Evolutionary conservation across 345 rosid genomes (phyloP), one percentile per base, ranked within the genome.

Genomic region (Salix viminalis): DNA sequence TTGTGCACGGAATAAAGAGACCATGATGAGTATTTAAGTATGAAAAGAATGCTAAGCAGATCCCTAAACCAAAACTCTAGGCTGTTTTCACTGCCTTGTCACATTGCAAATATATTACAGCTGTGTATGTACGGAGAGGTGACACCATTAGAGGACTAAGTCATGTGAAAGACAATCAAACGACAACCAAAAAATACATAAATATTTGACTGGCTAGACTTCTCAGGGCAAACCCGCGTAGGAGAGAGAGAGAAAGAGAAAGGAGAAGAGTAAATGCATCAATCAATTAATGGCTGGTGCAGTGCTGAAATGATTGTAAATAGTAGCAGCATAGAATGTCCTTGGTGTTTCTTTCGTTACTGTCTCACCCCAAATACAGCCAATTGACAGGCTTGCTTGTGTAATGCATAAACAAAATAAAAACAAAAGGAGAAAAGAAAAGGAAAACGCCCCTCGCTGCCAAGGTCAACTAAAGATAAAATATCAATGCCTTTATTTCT

Each of bases 281-380:
- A 48, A 71, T 74, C 70, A 72, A 24, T 24, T 24, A 24, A 78
- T 77, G 42, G 18, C 1, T 56, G 61, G 79, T 72, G 67, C 74
- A 65, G 73, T 75, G 24, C 16, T 68, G 80, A 84, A 71, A 83
- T 81, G 79, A 75, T 84, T 84, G 78, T 74, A 56, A 69, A 72
- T 69, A 73, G 73, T 65, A 73, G 73, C 74, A 69, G 71, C 37
- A 64, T 75, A 44, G 81, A 81, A 83, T 82, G 76, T 77, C 75
- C 72, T 39, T 66, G 46, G 42, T 74, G 76, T 72, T 76, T 73
- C 74, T 68, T 78, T 67, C 41, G 16, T 36, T 18, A 19, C 52
- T 64, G 3, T n/a, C 76, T 58, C 32, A 60, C 78, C 75, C 73
- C 46, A 42, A 60, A 72, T 74, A 68, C 75, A 79, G 75, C 83